A percentile compares a stretch with the other conserved stretches of the same genome.
phyloP scores from a whole-genome alignment of 1,284 basidiomycete species.

The Prillingera fragicola region DNA sequence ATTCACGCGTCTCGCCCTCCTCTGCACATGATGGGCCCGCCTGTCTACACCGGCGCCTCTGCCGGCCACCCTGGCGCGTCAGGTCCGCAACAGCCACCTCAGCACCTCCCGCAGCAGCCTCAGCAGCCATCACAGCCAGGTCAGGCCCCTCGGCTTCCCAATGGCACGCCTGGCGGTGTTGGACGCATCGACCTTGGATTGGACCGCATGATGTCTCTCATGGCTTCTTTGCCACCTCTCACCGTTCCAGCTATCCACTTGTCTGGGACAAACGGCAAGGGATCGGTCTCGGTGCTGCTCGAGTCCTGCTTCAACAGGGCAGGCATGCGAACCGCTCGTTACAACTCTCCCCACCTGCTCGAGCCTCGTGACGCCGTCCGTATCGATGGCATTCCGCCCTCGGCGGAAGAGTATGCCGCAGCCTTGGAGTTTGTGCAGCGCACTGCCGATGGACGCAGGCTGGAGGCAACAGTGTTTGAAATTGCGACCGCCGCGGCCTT shows the following conservation, averaged over 20 bases:
- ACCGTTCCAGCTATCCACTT: conserved; percentile 83
- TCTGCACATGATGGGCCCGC: no score
- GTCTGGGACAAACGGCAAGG: conserved; percentile 96
- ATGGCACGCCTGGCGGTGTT: conserved; percentile 11
- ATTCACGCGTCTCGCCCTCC: no score
- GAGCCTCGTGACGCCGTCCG: conserved; percentile 71
- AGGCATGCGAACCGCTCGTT: conserved; percentile 65
- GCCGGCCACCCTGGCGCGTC: no score
- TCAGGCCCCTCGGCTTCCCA: background rate
- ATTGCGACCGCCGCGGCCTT: conserved; percentile 74
- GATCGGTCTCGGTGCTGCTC: conserved; percentile 78
- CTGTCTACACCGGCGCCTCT: no score
- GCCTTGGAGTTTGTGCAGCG: conserved; percentile 55
- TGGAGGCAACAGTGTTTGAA: conserved; percentile 70
- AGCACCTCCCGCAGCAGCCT: background rate
- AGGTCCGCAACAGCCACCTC: background rate
- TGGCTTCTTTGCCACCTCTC: conserved; percentile 59
- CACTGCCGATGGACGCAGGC: conserved; percentile 51
- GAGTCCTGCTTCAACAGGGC: conserved; percentile 65
- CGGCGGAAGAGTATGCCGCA: conserved; percentile 53
- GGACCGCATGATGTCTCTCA: conserved; percentile 61
- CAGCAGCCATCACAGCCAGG: background rate
- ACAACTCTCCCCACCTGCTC: conserved; percentile 89
- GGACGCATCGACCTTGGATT: conserved; percentile 68
- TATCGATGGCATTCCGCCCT: conserved; percentile 60